Evolutionary conservation across 805 yeast genomes (phyloP).

Genomic region (Kluyveromyces lactis): DNA sequence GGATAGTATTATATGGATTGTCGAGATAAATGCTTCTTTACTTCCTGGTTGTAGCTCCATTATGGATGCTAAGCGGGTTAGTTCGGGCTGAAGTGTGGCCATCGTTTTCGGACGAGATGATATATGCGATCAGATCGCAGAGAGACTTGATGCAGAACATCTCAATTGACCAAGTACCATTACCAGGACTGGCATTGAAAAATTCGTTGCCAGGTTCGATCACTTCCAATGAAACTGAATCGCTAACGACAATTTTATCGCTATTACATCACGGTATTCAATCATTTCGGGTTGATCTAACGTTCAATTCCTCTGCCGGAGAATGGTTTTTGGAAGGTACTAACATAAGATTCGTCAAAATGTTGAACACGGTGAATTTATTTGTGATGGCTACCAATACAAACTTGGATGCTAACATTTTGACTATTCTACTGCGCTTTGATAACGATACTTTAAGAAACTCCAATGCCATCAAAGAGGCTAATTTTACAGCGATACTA

Average conservation of each 20-base stretch:
- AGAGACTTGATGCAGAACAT: conserved; percentile 37
- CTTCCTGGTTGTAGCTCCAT: too few relatives aligned
- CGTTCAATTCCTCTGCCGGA: conserved; percentile 40
- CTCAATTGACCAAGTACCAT: conserved; percentile 33
- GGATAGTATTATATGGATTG: too few relatives aligned
- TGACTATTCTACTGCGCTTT: conserved; percentile 35
- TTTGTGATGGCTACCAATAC: conserved; percentile 38
- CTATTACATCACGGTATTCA: conserved; percentile 40
- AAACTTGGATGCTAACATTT: conserved; percentile 36
- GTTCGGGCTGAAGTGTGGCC: conserved; percentile 16
- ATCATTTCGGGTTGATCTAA: conserved; percentile 44
- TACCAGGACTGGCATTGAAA: conserved; percentile 34
- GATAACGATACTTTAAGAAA: conserved; percentile 5
- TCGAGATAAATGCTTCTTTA: too few relatives aligned
- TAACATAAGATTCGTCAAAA: conserved; percentile 15
- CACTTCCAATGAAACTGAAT: conserved; percentile 26
- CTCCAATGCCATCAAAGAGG: conserved; percentile 2
- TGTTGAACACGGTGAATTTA: conserved; percentile 24
- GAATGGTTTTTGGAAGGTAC: conserved; percentile 19
- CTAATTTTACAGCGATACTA: conserved; percentile 20
- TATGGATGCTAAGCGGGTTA: background rate
- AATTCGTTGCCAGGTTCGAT: conserved; percentile 25
- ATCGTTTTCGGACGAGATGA: conserved; percentile 21
- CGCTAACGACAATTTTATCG: conserved; percentile 22
- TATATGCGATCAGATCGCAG: conserved; percentile 36